phyloP scores from a whole-genome alignment of 148 eudicot genomes.

The Chenopodium album region DNA sequence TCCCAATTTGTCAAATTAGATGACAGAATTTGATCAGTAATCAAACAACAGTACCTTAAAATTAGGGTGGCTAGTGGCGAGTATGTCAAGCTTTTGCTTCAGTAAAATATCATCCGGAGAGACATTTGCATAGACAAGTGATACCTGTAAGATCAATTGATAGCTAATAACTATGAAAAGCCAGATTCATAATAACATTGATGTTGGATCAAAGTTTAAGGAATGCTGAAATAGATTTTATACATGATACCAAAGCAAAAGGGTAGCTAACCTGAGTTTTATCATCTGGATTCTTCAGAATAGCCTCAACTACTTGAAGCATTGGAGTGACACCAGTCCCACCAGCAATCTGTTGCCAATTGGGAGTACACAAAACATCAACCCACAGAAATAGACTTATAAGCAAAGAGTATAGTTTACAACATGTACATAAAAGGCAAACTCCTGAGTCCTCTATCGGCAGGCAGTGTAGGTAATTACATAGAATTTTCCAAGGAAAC shows the following conservation, averaged over 20 bases:
- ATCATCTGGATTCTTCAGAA: conserved; percentile 90
- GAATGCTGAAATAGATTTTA: not conserved
- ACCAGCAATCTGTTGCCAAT: conserved; percentile 76
- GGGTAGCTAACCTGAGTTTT: conserved; percentile 60
- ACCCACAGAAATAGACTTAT: not conserved
- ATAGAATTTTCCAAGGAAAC: not conserved
- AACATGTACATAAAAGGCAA: not conserved
- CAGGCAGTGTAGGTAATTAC: no score
- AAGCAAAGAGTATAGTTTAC: no score
- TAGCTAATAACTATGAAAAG: not conserved
- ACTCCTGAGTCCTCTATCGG: not conserved
- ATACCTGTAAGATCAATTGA: conserved; percentile 49
- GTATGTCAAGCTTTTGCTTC: conserved; percentile 85
- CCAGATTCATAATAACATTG: not conserved
- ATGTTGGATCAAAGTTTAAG: not conserved
- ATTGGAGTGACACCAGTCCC: conserved; percentile 95
- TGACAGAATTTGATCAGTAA: not conserved
- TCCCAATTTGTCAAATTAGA: not conserved
- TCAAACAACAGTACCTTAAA: conserved; percentile 56
- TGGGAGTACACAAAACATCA: not conserved
- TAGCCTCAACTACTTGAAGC: conserved; percentile 93
- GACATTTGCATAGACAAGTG: conserved; percentile 85
- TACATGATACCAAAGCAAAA: not conserved
- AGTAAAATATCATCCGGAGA: conserved; percentile 94
- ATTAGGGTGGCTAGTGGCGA: conserved; percentile 84